phyloP scores from a whole-genome alignment of 352 stramenopile genomes.

The Globisporangium irregulare region DNA sequence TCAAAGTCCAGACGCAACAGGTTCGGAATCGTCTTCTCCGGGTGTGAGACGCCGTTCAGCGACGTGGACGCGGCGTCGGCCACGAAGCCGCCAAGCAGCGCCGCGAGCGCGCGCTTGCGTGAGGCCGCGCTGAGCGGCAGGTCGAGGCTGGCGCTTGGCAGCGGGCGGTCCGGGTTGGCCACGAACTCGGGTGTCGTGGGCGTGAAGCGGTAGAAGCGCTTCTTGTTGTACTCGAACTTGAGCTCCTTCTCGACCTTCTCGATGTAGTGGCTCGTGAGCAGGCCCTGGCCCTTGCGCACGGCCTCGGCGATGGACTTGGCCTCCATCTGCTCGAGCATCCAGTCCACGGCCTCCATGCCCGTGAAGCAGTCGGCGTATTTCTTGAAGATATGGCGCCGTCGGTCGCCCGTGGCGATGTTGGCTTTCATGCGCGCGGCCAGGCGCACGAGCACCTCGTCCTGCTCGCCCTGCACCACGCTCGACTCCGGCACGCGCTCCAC shows the following conservation, averaged over 20 bases:
- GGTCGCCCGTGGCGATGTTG: conserved; percentile 71
- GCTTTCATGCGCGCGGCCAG: conserved; percentile 78
- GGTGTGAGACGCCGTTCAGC: conserved; percentile 73
- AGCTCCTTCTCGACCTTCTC: conserved; percentile 81
- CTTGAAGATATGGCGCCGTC: conserved; percentile 73
- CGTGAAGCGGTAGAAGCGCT: conserved; percentile 79
- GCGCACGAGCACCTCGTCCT: conserved; percentile 64
- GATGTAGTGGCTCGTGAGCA: conserved; percentile 66
- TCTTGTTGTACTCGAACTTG: conserved; percentile 85
- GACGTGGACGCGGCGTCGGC: conserved; percentile 74
- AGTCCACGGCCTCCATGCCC: conserved; percentile 82
- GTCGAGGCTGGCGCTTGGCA: conserved; percentile 59
- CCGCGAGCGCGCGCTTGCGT: conserved; percentile 54
- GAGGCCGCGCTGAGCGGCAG: conserved; percentile 60
- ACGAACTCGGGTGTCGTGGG: conserved; percentile 76
- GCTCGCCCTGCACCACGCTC: conserved; percentile 41
- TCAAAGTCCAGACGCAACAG: conserved; percentile 70
- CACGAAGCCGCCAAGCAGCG: conserved; percentile 74
- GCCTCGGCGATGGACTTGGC: conserved; percentile 76
- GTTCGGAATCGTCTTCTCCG: conserved; percentile 79
- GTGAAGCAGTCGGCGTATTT: conserved; percentile 83
- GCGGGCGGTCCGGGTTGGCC: conserved; percentile 24
- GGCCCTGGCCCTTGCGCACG: conserved; percentile 74
- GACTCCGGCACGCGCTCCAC: conserved; percentile 59
- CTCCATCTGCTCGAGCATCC: conserved; percentile 86